Percentiles rank a stretch among this genome's conserved stretches.
phyloP scores from a whole-genome alignment of 352 stramenopile genomes.

The Phytophthora pluvialis region DNA sequence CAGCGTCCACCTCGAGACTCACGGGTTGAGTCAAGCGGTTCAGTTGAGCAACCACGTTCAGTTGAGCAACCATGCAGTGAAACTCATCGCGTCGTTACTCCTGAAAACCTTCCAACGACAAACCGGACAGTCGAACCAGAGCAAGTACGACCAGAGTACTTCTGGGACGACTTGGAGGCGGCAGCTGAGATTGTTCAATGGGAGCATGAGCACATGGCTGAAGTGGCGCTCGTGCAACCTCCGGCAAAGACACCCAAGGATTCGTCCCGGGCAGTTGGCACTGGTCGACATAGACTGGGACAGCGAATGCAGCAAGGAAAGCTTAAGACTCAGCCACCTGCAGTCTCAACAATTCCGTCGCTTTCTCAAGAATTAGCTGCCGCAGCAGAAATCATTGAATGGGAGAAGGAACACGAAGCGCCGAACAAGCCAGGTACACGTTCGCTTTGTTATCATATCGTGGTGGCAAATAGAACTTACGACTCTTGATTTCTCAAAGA shows the following conservation, averaged over 20 bases:
- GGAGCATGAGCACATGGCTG: conserved; percentile 54
- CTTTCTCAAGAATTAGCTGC: conserved; percentile 49
- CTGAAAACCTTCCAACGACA: conserved; percentile 18
- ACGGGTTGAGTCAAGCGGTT: conserved; percentile 8
- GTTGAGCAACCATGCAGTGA: background rate
- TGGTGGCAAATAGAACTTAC: conserved; percentile 4
- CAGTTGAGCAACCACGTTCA: background rate
- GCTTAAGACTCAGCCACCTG: background rate
- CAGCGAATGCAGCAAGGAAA: background rate
- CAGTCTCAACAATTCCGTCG: conserved; percentile 5
- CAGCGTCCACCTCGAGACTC: background rate
- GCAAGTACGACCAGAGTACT: conserved; percentile 23
- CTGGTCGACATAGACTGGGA: background rate
- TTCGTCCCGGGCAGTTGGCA: background rate
- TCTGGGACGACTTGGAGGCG: conserved; percentile 54
- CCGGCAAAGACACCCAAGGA: background rate
- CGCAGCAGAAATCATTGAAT: conserved; percentile 51
- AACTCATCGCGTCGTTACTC: conserved; percentile 32
- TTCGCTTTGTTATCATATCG: background rate
- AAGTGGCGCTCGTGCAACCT: conserved; percentile 26
- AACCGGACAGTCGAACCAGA: conserved; percentile 2
- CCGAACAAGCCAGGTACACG: conserved; percentile 9
- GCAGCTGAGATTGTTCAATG: conserved; percentile 61
- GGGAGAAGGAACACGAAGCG: conserved; percentile 48
- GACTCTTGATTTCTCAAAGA: background rate